Evolutionary conservation across 148 eudicot species (phyloP).

Genomic region (Amaranthus palmeri): DNA sequence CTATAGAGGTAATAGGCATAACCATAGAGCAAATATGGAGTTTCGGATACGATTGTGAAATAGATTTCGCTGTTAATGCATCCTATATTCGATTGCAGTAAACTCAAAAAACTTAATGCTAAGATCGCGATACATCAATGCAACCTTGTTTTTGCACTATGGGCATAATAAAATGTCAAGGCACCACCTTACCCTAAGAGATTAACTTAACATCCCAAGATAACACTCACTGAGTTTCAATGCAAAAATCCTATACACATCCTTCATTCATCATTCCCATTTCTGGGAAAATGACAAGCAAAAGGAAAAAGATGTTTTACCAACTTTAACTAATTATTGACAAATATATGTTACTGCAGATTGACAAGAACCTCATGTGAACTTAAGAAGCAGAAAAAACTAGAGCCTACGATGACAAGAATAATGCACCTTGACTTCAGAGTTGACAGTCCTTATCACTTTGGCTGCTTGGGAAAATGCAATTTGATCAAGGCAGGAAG

Average conservation of each 20-base stretch:
- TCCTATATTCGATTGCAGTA: too few relatives aligned
- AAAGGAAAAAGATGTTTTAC: not conserved
- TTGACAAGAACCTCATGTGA: not conserved
- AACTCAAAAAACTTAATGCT: too few relatives aligned
- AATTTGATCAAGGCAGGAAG: slow-evolving; percentile 83
- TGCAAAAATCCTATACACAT: slow-evolving; percentile 9
- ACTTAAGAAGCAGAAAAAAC: not conserved
- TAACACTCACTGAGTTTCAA: not conserved
- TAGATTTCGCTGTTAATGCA: too few relatives aligned
- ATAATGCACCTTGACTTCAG: slow-evolving; percentile 21
- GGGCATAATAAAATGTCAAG: not conserved
- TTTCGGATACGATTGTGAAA: too few relatives aligned
- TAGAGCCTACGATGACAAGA: slow-evolving; percentile 7
- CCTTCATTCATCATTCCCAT: not conserved
- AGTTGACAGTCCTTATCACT: slow-evolving; percentile 30
- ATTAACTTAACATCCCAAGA: not conserved
- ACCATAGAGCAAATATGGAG: too few relatives aligned
- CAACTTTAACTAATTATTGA: not conserved
- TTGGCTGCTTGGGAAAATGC: slow-evolving; percentile 75
- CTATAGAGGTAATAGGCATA: not conserved
- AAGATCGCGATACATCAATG: too few relatives aligned
- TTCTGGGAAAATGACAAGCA: not conserved
- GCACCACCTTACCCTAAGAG: not conserved
- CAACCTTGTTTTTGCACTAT: too few relatives aligned
- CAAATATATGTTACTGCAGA: not conserved